Base-by-base conservation (phyloP, 2,329 filamentous ascomycete genomes). In the Fusarium transvaalense region DNA sequence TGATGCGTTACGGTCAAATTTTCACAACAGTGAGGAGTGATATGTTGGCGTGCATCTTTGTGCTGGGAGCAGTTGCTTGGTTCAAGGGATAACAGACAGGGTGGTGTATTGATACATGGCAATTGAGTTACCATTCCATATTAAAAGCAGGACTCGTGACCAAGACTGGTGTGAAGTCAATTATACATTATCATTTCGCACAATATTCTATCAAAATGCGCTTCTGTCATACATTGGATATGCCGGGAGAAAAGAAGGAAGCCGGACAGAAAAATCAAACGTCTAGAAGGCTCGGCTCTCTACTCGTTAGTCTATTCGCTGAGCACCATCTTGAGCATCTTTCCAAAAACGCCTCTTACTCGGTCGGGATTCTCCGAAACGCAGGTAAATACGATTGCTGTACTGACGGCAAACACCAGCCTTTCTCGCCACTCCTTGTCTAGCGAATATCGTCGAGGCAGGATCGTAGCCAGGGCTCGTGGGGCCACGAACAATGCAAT, bases 401-500 rank as follows among this genome's bases (percentile, higher is more conserved):
- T 86, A 74, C 90, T 92, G 43, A 85, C 76, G 1, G 91, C 88
- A 78, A 94, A 94, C 2, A 85, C 85, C 31, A 87, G 64, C 37
- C 84, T 88, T 81, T 93, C 91, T 52, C 86, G 83, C 88, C 89
- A 91, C 81, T 91, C 86, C 78, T 89, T 84, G 73, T 88, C 81
- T 61, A 78, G 72, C 4, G 78, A 76, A 77, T 96, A 97, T 39
- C 86, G 83, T 63, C 93, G 82, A 9, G 93, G 93, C 17, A 97
- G 79, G 64, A 94, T 77, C 1, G 91, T 92, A 10, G 91, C 92
- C 66, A 92, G 82, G 15, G 93, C 93, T 66, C 92, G 85, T 0
- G 93, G 93, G 21, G 91, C 88, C 42, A 96, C 92, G 76, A 97
- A 97, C 38, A 96, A 83, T 10, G 90, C 88, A 75, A 97, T 86